Conservation (phyloP, 176 grass and related monocot species). For the Oryza glumipatula region DNA sequence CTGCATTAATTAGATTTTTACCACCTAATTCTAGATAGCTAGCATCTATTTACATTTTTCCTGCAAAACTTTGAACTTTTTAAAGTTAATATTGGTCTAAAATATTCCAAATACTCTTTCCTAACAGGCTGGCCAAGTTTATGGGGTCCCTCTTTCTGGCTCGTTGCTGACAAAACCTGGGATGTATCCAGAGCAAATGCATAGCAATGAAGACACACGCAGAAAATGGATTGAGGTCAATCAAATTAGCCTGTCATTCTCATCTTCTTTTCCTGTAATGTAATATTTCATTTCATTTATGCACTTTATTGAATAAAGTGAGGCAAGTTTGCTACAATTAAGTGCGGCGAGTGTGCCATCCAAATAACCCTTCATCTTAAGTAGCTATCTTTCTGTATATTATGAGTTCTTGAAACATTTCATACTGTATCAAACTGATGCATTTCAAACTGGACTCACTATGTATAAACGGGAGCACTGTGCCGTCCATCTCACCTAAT, state of each 20-base stretch:
- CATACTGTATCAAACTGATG: not conserved
- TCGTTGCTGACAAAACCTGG: slow-evolving; percentile 80
- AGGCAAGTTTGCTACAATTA: not conserved
- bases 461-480: not conserved
- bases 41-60: not conserved
- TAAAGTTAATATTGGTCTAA: not conserved
- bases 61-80: not conserved
- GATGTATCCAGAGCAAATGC: slow-evolving; percentile 89
- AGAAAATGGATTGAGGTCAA: slow-evolving; percentile 94
- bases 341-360: not conserved
- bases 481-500: not conserved
- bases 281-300: slow-evolving; percentile 29
- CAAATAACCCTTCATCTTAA: not conserved
- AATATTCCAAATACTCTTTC: slow-evolving; percentile 29
- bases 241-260: slow-evolving; percentile 34
- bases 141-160: slow-evolving; percentile 95
- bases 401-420: not conserved
- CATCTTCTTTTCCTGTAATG: not conserved
- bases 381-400: not conserved
- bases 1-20: not conserved
- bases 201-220: slow-evolving; percentile 79
- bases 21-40: not conserved
- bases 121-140: slow-evolving; percentile 97
- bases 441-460: not conserved
- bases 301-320: not conserved